Conservation (phyloP, 345 rosid species). For the Trapa bicornis region DNA sequence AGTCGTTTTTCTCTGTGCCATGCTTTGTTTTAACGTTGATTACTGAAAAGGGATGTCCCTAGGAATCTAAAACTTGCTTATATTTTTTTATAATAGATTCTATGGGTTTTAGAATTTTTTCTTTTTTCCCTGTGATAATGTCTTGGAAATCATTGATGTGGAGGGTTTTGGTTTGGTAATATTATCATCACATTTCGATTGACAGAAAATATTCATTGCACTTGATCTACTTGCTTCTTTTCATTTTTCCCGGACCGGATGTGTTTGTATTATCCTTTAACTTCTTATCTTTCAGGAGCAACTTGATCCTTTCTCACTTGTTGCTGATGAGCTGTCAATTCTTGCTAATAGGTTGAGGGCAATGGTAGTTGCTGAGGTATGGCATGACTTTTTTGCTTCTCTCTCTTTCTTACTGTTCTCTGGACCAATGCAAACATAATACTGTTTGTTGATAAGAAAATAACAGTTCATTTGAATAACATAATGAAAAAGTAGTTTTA, state of each 20-base stretch:
- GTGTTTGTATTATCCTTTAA: neutral
- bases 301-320: slow-evolving; percentile 89
- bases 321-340: slow-evolving; percentile 84
- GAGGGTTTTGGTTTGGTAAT: too few species aligned
- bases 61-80: too few species aligned
- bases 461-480: neutral
- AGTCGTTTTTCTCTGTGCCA: neutral
- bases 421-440: neutral
- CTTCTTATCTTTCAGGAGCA: slow-evolving; percentile 46
- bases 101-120: too few species aligned
- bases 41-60: too few species aligned
- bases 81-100: too few species aligned
- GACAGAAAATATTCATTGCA: too few species aligned
- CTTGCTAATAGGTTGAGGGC: slow-evolving; percentile 59
- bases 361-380: slow-evolving; percentile 90
- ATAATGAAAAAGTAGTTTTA: neutral
- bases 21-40: too few species aligned
- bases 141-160: too few species aligned
- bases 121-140: too few species aligned
- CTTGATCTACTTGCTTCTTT: neutral
- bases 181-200: too few species aligned
- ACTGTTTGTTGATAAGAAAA: neutral
- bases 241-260: neutral
- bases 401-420: neutral
- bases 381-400: slow-evolving; percentile 2